phyloP scores from a whole-genome alignment of 495 filamentous ascomycete genomes.

The Penicillium daleae region DNA sequence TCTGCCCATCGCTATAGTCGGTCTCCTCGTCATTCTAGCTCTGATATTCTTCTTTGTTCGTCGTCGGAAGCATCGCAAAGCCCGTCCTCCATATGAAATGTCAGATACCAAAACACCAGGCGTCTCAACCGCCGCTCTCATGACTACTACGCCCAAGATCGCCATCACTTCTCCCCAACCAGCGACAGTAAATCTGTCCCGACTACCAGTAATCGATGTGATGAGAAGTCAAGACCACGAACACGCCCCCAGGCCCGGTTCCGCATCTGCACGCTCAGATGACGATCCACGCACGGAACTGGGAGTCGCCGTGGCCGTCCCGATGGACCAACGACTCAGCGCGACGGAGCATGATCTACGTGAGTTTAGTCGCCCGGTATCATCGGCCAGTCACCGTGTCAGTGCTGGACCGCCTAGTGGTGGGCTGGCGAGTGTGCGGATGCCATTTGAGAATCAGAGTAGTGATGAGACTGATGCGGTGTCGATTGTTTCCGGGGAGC shows the following conservation, averaged over 20 bases:
- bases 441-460: slow-evolving; percentile 33
- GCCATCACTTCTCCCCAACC: neutral
- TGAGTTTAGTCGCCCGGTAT: slow-evolving; percentile 12
- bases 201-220: slow-evolving; percentile 17
- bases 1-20: slow-evolving; percentile 41
- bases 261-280: neutral
- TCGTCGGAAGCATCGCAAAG: slow-evolving; percentile 25
- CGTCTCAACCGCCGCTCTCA: slow-evolving; percentile 26
- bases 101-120: slow-evolving; percentile 11
- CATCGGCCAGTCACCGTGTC: neutral
- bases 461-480: slow-evolving; percentile 31
- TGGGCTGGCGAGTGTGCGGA: slow-evolving; percentile 15
- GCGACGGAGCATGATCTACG: slow-evolving; percentile 18
- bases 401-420: neutral
- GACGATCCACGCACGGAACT: slow-evolving; percentile 9
- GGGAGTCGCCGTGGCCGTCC: slow-evolving; percentile 22
- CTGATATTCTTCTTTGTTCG: slow-evolving; percentile 34
- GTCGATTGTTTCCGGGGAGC: slow-evolving; percentile 37
- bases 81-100: slow-evolving; percentile 18
- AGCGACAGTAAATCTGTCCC: slow-evolving; percentile 1
- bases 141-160: slow-evolving; percentile 13
- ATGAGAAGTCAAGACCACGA: slow-evolving; percentile 6
- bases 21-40: slow-evolving; percentile 29
- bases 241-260: slow-evolving; percentile 5
- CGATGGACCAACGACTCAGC: slow-evolving; percentile 22